Conservation (phyloP, 2,329 filamentous ascomycete genomes). For the Trichoderma sp. region DNA sequence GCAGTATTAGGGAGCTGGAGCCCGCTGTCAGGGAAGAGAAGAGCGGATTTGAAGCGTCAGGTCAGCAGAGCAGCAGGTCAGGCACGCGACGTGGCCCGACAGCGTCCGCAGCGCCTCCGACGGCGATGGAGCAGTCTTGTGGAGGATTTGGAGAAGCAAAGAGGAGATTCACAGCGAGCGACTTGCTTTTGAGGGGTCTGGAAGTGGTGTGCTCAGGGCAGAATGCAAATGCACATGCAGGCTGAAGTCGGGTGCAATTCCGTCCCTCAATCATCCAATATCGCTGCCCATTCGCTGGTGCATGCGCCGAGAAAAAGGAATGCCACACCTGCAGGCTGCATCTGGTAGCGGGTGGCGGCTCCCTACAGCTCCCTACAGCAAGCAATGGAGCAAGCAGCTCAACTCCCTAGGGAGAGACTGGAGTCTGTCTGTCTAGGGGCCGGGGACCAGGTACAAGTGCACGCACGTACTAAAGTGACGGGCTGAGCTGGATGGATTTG, state of each 20-base stretch:
- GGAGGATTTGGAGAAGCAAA: not conserved
- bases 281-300: conserved; percentile 7
- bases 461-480: not conserved
- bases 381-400: not conserved
- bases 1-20: conserved; percentile 1
- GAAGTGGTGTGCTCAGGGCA: conserved; percentile 3
- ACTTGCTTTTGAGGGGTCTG: conserved; percentile 12
- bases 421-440: not conserved
- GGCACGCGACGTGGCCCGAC: conserved; percentile 14
- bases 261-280: not conserved
- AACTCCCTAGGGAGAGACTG: not conserved
- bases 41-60: not conserved
- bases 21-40: conserved; percentile 4
- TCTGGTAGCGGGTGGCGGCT: not conserved
- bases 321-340: conserved; percentile 8
- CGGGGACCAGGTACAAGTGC: not conserved
- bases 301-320: not conserved
- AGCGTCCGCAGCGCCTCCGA: conserved; percentile 13
- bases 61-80: not conserved
- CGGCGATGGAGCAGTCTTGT: conserved; percentile 8
- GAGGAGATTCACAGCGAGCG: not conserved
- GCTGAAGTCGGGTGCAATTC: conserved; percentile 1
- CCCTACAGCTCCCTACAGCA: conserved; percentile 1
- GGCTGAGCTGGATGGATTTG: not conserved
- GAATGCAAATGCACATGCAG: not conserved